Conservation (phyloP, 1,139 yeast species). For the Meyerozyma elateridarum region DNA sequence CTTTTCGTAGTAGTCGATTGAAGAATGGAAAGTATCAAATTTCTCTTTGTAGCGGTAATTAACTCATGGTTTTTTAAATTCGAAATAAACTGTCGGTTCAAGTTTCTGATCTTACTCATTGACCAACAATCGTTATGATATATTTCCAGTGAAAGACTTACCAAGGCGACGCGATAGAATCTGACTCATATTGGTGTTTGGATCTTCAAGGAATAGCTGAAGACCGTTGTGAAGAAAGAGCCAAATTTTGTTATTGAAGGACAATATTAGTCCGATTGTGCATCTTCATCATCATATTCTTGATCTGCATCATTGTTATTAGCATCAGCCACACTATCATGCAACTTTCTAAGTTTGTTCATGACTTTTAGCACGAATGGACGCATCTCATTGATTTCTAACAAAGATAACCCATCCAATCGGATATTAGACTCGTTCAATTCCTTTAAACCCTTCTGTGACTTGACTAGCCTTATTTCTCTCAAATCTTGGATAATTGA, state of each 20-base stretch:
- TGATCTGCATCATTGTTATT: constrained; percentile 20
- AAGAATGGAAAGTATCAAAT: constrained; percentile 61
- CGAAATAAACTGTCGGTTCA: constrained; percentile 34
- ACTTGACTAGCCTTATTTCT: constrained; percentile 77
- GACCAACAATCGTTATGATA: constrained; percentile 1
- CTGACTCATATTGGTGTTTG: no score
- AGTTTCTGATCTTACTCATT: constrained; percentile 31
- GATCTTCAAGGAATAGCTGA: no score
- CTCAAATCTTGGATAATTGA: constrained; percentile 76
- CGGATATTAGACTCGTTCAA: constrained; percentile 81
- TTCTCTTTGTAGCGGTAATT: constrained; percentile 38
- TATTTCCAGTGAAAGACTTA: no score
- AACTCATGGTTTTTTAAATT: constrained; percentile 32
- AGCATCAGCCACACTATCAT: constrained; percentile 31
- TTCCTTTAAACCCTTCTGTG: constrained; percentile 70
- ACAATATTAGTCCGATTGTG: no score
- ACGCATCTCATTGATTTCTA: constrained; percentile 85
- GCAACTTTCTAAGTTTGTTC: constrained; percentile 63
- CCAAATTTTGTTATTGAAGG: no score
- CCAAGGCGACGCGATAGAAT: no score
- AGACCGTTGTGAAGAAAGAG: no score
- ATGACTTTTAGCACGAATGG: constrained; percentile 77
- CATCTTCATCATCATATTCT: constrained; percentile 22
- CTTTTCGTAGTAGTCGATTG: constrained; percentile 74
- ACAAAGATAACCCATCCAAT: constrained; percentile 71